phyloP scores from a whole-genome alignment of 306 rosid species.

The Malus sylvestris region DNA sequence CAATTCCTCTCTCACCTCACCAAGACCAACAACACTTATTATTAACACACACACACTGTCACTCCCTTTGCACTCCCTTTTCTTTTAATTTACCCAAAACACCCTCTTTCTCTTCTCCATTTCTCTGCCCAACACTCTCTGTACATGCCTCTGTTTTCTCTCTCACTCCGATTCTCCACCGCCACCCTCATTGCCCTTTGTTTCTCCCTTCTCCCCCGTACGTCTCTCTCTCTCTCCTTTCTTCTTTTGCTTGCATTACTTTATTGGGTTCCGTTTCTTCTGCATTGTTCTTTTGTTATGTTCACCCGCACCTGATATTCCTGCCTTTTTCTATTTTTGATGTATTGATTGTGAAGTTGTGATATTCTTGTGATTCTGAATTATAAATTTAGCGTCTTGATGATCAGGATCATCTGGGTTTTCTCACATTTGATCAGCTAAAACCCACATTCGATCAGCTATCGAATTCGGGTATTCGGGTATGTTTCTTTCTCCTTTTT shows the following conservation, averaged over 20 bases:
- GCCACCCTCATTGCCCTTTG: neutral
- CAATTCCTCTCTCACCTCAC: conserved; percentile 1
- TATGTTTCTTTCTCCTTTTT: neutral
- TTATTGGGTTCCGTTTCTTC: conserved; percentile 4
- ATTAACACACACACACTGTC: conserved; percentile 1
- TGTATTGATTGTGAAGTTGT: neutral
- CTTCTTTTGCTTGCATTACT: neutral
- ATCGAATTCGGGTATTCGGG: conserved; percentile 5
- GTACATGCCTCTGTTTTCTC: neutral
- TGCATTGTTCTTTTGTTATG: conserved; percentile 7
- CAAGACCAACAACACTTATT: conserved; percentile 6
- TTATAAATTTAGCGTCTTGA: conserved; percentile 14
- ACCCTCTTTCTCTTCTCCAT: conserved; percentile 14
- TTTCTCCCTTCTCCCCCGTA: conserved; percentile 7
- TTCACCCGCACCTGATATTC: neutral
- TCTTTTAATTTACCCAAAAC: neutral
- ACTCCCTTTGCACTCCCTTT: conserved; percentile 4
- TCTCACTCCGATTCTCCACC: neutral
- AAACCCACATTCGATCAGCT: neutral
- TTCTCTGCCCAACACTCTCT: neutral
- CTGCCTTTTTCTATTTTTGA: neutral
- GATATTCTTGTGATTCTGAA: conserved; percentile 2
- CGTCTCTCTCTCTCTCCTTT: neutral
- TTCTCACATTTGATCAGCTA: conserved; percentile 4
- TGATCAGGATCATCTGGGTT: conserved; percentile 18